Conservation (phyloP, 768 basidiomycete genomes). For the Gelatoporia subvermispora region DNA sequence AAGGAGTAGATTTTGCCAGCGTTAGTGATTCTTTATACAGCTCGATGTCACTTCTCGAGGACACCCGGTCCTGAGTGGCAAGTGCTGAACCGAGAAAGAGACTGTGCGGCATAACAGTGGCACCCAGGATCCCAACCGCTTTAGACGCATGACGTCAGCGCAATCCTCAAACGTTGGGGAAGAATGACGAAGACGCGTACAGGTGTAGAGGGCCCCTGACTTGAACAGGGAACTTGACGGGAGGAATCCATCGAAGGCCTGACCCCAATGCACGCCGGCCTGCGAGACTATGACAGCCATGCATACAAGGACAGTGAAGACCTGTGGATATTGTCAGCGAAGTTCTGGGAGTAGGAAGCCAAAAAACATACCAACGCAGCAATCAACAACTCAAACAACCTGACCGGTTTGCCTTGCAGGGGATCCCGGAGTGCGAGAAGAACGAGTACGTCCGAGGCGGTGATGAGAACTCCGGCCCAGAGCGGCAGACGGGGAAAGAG, state of each 20-base stretch:
- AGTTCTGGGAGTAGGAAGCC: slow-evolving; percentile 4
- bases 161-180: slow-evolving; percentile 11
- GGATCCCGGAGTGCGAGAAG: slow-evolving; percentile 72
- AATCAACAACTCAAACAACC: slow-evolving; percentile 64
- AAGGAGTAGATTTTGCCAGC: not conserved
- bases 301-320: slow-evolving; percentile 59
- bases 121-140: slow-evolving; percentile 74
- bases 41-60: slow-evolving; percentile 14
- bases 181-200: slow-evolving; percentile 36
- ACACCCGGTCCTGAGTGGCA: slow-evolving; percentile 74
- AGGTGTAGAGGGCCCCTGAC: slow-evolving; percentile 57
- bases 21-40: slow-evolving; percentile 4
- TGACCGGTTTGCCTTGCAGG: slow-evolving; percentile 58
- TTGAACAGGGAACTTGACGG: slow-evolving; percentile 63
- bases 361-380: slow-evolving; percentile 46
- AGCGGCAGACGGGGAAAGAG: slow-evolving; percentile 45
- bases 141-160: not conserved
- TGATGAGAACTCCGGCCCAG: slow-evolving; percentile 45
- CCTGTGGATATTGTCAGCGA: slow-evolving; percentile 5
- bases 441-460: slow-evolving; percentile 43
- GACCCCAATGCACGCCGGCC: slow-evolving; percentile 64
- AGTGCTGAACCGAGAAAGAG: slow-evolving; percentile 87
- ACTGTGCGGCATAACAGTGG: slow-evolving; percentile 92
- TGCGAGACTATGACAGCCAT: slow-evolving; percentile 74
- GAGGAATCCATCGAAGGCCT: slow-evolving; percentile 71